phyloP scores from a whole-genome alignment of 75 land plant genomes.

The Pseudotsuga menziesii region DNA sequence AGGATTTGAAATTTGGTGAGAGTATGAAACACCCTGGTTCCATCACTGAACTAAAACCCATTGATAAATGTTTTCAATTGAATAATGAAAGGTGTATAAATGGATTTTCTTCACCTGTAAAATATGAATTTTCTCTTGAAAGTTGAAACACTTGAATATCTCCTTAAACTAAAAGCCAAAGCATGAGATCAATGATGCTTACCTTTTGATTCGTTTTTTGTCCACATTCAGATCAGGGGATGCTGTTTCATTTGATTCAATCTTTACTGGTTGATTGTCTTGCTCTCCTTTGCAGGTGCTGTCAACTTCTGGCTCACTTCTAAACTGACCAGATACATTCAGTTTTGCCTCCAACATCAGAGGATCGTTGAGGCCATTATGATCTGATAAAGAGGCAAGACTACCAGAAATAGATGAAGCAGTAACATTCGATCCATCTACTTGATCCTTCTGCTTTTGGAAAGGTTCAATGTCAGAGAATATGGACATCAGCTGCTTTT shows the following conservation, averaged over 20 bases:
- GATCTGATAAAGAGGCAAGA: slow-evolving; percentile 61
- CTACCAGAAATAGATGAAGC: slow-evolving; percentile 5
- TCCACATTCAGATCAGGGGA: slow-evolving; percentile 40
- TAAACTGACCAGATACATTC: slow-evolving; percentile 27
- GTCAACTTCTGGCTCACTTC: slow-evolving; percentile 30
- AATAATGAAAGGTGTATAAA: background rate
- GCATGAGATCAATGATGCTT: background rate
- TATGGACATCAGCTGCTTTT: slow-evolving; percentile 76
- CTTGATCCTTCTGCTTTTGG: slow-evolving; percentile 9
- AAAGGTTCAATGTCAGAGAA: slow-evolving; percentile 54
- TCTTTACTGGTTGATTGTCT: slow-evolving; percentile 9
- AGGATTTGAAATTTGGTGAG: no score
- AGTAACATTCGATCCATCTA: background rate
- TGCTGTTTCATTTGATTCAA: slow-evolving; percentile 14
- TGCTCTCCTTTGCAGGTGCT: slow-evolving; percentile 17
- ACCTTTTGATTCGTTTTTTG: slow-evolving; percentile 81
- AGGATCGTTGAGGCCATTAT: slow-evolving; percentile 50
- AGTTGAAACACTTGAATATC: background rate
- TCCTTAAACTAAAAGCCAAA: background rate
- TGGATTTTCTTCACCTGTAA: background rate
- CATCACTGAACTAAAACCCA: background rate
- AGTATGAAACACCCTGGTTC: no score
- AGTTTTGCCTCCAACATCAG: slow-evolving; percentile 24
- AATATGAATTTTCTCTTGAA: background rate
- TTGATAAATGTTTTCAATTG: background rate